phyloP scores from a whole-genome alignment of 1,284 basidiomycete species.

The Trichosporon sp. region DNA sequence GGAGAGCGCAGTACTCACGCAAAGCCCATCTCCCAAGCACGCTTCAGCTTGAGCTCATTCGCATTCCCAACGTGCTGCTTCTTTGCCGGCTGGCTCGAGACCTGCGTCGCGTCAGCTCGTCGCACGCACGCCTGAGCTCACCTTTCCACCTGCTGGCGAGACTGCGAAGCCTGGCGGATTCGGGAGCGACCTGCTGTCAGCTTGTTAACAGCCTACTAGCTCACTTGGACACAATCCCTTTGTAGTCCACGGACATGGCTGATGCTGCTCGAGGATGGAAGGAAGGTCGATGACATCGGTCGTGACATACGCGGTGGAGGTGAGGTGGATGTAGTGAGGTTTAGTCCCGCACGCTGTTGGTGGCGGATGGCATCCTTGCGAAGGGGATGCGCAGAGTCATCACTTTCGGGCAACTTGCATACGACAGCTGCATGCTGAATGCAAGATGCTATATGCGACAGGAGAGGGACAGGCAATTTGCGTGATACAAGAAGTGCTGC shows the following conservation, averaged over 20 bases:
- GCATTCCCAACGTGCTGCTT: slow-evolving; percentile 17
- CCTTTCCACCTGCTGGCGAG: neutral
- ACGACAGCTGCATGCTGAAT: too few relatives aligned
- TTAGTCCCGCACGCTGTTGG: neutral
- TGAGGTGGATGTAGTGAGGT: too few relatives aligned
- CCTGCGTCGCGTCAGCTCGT: neutral
- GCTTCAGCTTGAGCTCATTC: slow-evolving; percentile 62
- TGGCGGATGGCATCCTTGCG: neutral
- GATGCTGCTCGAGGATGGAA: neutral
- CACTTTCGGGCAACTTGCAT: too few relatives aligned
- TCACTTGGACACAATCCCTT: neutral
- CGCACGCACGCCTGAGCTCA: neutral
- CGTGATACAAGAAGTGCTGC: neutral
- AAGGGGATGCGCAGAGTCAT: neutral
- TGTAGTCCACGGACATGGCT: neutral
- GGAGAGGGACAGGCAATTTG: too few relatives aligned
- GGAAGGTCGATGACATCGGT: neutral
- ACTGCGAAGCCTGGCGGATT: neutral
- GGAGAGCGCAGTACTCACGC: slow-evolving; percentile 41
- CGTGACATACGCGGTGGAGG: neutral
- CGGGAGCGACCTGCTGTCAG: neutral
- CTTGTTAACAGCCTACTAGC: neutral
- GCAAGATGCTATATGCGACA: too few relatives aligned
- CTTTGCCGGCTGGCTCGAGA: neutral
- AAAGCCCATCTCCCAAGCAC: slow-evolving; percentile 82